A percentile compares a stretch with the other conserved stretches of the same genome.
phyloP scores from a whole-genome alignment of 768 basidiomycete species.

The Russula brevipes region DNA sequence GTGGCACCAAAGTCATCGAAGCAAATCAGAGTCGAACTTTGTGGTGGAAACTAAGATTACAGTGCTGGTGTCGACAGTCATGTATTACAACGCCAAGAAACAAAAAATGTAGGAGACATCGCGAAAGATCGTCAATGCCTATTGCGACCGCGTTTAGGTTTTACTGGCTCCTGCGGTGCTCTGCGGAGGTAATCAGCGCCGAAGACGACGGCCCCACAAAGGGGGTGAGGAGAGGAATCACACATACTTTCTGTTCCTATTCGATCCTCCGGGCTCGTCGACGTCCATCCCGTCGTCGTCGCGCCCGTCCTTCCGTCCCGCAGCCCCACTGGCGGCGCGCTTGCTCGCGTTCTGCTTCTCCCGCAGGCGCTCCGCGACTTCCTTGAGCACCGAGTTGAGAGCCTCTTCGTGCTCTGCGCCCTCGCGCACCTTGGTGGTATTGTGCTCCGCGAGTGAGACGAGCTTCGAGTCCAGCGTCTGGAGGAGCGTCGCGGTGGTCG shows the following conservation, averaged over 20 bases:
- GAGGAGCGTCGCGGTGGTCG: conserved; percentile 66
- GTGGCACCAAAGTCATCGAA: conserved; percentile 1
- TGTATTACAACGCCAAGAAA: conserved; percentile 7
- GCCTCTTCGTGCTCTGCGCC: conserved; percentile 51
- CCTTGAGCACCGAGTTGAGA: conserved; percentile 51
- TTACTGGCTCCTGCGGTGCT: conserved; percentile 24
- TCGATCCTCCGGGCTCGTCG: conserved; percentile 23
- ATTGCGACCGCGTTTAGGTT: conserved; percentile 21
- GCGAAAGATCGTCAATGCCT: conserved; percentile 12
- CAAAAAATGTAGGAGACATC: not conserved
- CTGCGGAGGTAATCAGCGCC: not conserved
- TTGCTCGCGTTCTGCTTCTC: conserved; percentile 31
- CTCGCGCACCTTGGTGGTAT: conserved; percentile 37
- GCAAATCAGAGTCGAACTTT: not conserved
- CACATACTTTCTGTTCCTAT: conserved; percentile 23
- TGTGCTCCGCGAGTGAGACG: conserved; percentile 44
- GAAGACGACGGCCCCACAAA: not conserved
- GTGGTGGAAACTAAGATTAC: conserved; percentile 15
- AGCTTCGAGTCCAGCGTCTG: conserved; percentile 70
- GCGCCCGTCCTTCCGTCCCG: conserved; percentile 14
- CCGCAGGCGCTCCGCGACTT: conserved; percentile 59
- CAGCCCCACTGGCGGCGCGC: conserved; percentile 12
- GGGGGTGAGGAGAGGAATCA: not conserved
- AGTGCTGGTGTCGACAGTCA: conserved; percentile 7
- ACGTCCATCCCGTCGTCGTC: conserved; percentile 25